Conservation (phyloP, 352 stramenopile genomes). For the Phytophthora niederhauseri region DNA sequence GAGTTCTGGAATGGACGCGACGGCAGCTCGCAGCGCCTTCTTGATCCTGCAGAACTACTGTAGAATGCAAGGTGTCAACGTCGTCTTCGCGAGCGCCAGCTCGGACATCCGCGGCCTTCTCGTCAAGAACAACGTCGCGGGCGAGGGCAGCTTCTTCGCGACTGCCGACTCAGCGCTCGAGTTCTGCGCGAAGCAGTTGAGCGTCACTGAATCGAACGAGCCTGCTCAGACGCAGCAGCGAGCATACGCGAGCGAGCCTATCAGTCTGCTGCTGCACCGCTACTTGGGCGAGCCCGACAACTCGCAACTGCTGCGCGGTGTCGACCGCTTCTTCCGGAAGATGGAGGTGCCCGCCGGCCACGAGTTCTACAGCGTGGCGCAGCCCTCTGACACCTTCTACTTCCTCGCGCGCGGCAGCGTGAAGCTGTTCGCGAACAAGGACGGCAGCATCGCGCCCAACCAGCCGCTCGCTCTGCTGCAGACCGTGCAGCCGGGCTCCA, state of each 20-base stretch:
- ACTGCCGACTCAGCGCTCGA: constrained; percentile 72
- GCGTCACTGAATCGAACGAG: constrained; percentile 28
- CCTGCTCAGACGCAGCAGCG: constrained; percentile 13
- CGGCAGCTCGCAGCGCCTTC: constrained; percentile 70
- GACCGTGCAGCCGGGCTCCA: constrained; percentile 64
- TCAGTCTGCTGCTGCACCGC: constrained; percentile 69
- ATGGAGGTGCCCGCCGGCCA: constrained; percentile 48
- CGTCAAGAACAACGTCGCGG: constrained; percentile 67
- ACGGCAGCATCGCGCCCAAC: constrained; percentile 48
- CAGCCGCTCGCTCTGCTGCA: constrained; percentile 57
- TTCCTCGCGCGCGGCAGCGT: constrained; percentile 73
- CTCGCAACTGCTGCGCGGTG: constrained; percentile 54
- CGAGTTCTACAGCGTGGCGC: constrained; percentile 66
- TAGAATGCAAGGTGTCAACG: constrained; percentile 57
- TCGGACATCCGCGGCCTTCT: constrained; percentile 62
- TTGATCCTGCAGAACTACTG: constrained; percentile 82
- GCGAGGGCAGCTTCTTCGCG: constrained; percentile 55
- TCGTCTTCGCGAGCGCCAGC: constrained; percentile 64
- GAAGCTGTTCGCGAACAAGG: constrained; percentile 72
- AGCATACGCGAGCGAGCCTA: constrained; percentile 44
- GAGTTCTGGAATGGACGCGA: constrained; percentile 80
- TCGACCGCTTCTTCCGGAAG: constrained; percentile 65
- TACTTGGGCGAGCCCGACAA: constrained; percentile 76
- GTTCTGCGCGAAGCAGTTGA: constrained; percentile 64
- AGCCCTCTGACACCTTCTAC: constrained; percentile 63